These are phyloP conservation scores for Backusella liffmaniae DNA, from an alignment of 192 early-diverging fungal species.

Conservation along the genomic window DNA sequence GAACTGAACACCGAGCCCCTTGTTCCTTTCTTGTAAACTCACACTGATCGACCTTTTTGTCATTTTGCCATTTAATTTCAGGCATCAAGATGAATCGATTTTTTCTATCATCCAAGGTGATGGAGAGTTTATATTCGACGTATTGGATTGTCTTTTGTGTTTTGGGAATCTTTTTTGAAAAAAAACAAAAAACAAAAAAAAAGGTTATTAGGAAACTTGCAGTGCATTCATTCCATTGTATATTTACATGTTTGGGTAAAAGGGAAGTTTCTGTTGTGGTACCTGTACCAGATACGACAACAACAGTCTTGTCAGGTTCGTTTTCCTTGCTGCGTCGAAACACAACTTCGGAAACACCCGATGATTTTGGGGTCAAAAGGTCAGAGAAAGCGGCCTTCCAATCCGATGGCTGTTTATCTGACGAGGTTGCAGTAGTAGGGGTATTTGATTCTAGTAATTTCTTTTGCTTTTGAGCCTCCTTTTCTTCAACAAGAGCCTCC, in stretches of 20 bases:
- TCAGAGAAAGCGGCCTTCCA: background rate
- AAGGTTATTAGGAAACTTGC: too few species aligned
- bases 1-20: background rate
- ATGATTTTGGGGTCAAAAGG: background rate
- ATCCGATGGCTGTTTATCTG: background rate
- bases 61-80: slow-evolving; percentile 16
- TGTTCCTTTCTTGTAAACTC: slow-evolving; percentile 14
- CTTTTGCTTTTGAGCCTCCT: background rate
- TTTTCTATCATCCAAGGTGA: slow-evolving; percentile 1
- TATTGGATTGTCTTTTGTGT: background rate
- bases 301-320: background rate
- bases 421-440: background rate
- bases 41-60: slow-evolving; percentile 18
- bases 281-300: slow-evolving; percentile 11
- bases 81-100: slow-evolving; percentile 10
- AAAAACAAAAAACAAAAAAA: too few species aligned
- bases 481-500: background rate
- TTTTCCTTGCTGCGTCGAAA: background rate
- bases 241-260: slow-evolving; percentile 5
- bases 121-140: slow-evolving; percentile 7
- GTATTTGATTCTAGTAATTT: background rate
- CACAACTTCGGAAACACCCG: background rate
- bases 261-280: slow-evolving; percentile 7
- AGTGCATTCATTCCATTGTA: too few species aligned
- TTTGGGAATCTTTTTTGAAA: background rate